Percentiles rank a stretch among this genome's conserved stretches.
These are phyloP conservation scores for Rhynchospora tenuis DNA, from an alignment of 176 grass and related monocot genomes.

Conservation along the genomic window DNA sequence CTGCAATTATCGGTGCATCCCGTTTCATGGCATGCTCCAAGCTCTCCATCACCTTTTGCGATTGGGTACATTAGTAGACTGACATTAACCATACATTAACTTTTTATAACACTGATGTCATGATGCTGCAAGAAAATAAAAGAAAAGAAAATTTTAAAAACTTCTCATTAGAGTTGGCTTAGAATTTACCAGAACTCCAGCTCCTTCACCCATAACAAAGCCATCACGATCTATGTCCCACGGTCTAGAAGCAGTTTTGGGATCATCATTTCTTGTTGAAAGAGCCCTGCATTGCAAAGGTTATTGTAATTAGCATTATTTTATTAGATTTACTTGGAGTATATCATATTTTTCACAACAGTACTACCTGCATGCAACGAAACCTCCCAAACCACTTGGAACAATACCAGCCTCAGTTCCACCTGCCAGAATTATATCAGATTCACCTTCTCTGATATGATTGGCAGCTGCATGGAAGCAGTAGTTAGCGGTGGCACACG, in stretches of 20 bases:
- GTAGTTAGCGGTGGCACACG: conserved; percentile 40
- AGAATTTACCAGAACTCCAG: conserved; percentile 23
- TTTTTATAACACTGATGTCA: not conserved
- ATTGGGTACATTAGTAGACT: not conserved
- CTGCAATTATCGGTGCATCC: conserved; percentile 40
- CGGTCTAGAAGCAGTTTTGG: conserved; percentile 36
- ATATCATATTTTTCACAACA: not conserved
- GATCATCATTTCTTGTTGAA: conserved; percentile 37
- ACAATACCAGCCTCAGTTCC: conserved; percentile 30
- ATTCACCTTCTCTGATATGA: conserved; percentile 33
- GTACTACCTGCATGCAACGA: conserved; percentile 21
- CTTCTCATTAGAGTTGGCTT: not conserved
- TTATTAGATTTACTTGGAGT: not conserved
- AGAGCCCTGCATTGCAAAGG: conserved; percentile 6
- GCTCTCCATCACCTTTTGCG: conserved; percentile 41
- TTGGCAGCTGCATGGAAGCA: conserved; percentile 29
- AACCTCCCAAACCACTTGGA: conserved; percentile 12
- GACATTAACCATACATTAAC: not conserved
- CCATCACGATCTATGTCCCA: conserved; percentile 41
- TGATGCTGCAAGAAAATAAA: not conserved
- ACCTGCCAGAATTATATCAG: conserved; percentile 34
- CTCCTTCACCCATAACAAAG: conserved; percentile 40
- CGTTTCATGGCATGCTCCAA: conserved; percentile 46
- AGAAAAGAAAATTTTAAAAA: not conserved
- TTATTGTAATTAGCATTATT: not conserved